Base-by-base conservation (phyloP, 2,329 filamentous ascomycete genomes). In the Arthrobotrys iridis region DNA sequence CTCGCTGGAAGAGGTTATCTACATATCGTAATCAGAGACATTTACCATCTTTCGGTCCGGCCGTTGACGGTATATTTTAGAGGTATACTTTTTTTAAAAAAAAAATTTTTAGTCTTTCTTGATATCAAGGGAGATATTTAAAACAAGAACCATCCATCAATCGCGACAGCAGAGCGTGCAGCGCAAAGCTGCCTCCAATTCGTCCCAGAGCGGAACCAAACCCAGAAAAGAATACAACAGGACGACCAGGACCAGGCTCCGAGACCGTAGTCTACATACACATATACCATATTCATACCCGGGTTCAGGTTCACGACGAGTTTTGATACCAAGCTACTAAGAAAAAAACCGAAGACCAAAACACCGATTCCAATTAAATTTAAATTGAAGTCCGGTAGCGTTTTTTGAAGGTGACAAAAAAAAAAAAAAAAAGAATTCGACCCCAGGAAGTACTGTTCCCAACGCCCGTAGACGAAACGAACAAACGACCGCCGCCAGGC, bases 391-490 rank as follows among this genome's bases (percentile, higher is more conserved):
- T n/a, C n/a, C n/a, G n/a, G n/a, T n/a, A n/a, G n/a, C n/a, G n/a
- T n/a, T n/a, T n/a, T n/a, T n/a, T 26, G 7, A 7, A 45, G 45
- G 20, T 26, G 18, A 40, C n/a, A 45, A 37, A 24, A 35, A 33
- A 13, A 55, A 13, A n/a, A 2, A 24, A 24, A 3, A n/a, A 15
- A 20, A 5, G 18, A 6, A 22, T 10, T 10, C 5, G 46, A 65
- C 10, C 45, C 59, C 43, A 57, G 37, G 37, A 66, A 46, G 35
- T n/a, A n/a, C n/a, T n/a, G n/a, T n/a, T 37, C 50, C 50, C 50
- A 55, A 37, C 50, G 50, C 50, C 62, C 35, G 48, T 66, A 66
- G 46, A 66, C 62, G 62, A 66, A 57, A 65, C 60, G 60, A 65
- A 43, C 46, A 33, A 52, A 46, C 60, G 59, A 64, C 60, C 46